phyloP scores from a whole-genome alignment of 495 filamentous ascomycete species.

The Cryomyces antarcticus region DNA sequence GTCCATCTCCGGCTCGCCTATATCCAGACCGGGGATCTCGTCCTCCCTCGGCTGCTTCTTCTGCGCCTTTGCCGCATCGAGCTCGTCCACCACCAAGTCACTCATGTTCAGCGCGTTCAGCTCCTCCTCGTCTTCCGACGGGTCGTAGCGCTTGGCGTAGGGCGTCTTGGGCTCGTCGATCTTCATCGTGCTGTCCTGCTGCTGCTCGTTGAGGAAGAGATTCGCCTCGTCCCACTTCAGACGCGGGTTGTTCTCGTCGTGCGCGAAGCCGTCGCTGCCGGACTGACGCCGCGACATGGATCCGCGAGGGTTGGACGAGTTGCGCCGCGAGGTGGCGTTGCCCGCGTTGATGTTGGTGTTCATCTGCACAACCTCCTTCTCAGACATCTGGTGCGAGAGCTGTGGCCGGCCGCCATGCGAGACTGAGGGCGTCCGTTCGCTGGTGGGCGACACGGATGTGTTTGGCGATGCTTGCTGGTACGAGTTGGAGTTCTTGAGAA shows the following conservation, averaged over 20 bases:
- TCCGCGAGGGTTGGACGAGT: slow-evolving; percentile 44
- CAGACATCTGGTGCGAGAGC: slow-evolving; percentile 28
- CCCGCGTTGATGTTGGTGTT: slow-evolving; percentile 93
- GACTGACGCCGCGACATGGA: slow-evolving; percentile 54
- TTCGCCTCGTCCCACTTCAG: slow-evolving; percentile 98
- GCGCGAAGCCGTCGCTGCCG: slow-evolving; percentile 22
- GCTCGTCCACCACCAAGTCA: slow-evolving; percentile 41
- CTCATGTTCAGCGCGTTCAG: slow-evolving; percentile 33
- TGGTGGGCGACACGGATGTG: slow-evolving; percentile 17
- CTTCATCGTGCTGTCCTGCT: slow-evolving; percentile 92
- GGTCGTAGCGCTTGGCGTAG: slow-evolving; percentile 79
- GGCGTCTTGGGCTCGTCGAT: slow-evolving; percentile 97
- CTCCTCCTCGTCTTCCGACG: slow-evolving; percentile 62
- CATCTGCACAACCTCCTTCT: slow-evolving; percentile 74
- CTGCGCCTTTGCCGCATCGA: slow-evolving; percentile 36
- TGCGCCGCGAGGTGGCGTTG: slow-evolving; percentile 40
- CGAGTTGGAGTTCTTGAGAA: slow-evolving; percentile 68
- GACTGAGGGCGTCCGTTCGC: slow-evolving; percentile 12
- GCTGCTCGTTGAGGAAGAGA: slow-evolving; percentile 85
- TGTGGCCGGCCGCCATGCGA: slow-evolving; percentile 12
- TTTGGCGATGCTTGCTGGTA: slow-evolving; percentile 37
- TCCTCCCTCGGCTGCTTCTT: slow-evolving; percentile 29
- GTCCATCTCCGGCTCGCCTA: slow-evolving; percentile 69
- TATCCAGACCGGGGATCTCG: slow-evolving; percentile 78
- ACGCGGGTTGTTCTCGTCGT: slow-evolving; percentile 40